Base-by-base conservation (phyloP, 2,329 filamentous ascomycete genomes). In the Fusarium lateritium region DNA sequence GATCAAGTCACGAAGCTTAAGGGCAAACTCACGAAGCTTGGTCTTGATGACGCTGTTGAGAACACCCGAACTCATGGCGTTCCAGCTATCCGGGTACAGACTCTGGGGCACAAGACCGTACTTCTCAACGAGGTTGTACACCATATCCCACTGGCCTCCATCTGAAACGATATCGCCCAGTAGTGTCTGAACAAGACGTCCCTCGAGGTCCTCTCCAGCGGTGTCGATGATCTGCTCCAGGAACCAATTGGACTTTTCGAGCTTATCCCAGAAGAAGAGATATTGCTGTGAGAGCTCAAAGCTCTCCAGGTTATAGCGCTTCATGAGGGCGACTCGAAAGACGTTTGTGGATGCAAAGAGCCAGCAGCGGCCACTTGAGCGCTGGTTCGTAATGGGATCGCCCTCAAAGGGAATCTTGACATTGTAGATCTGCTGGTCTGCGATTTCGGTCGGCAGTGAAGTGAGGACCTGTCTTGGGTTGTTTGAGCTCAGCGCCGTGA, bases 141-240 rank as follows among this genome's bases (percentile, higher is more conserved):
- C 91, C 93, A 97, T 97, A 78, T 97, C 93, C 93, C 93, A 97
- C 78, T 97, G 93, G 1, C 94, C 94, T 28, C 94, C 94, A 76
- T 97, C 94, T 9, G 86, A 88, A 6, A 96, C 89, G 1, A 93
- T 91, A 22, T 87, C 85, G 0, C 82, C 81, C 28, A 95, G 82
- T 5, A 97, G 80, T 6, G 86, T 86, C 76, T 94, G 91, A 5
- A 97, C 85, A 6, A 97, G 80, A 11, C 94, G 83, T 22, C 89
- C 86, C 69, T 94, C 92, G 2, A 97, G 84, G 34, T 91, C 88
- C 72, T 94, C 86, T 52, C 83, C 82, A 0, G 88, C 86, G 0
- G 94, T 97, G 67, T 93, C 89, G 56, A 97, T 87, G 64, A 95
- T 88, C 74, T 92, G 91, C 80, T 97, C 93, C 19, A 97, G 86